Evolutionary conservation across 495 filamentous ascomycete species (phyloP), one percentile per base, ranked within the genome.

Genomic region (Apiosordaria backusii): DNA sequence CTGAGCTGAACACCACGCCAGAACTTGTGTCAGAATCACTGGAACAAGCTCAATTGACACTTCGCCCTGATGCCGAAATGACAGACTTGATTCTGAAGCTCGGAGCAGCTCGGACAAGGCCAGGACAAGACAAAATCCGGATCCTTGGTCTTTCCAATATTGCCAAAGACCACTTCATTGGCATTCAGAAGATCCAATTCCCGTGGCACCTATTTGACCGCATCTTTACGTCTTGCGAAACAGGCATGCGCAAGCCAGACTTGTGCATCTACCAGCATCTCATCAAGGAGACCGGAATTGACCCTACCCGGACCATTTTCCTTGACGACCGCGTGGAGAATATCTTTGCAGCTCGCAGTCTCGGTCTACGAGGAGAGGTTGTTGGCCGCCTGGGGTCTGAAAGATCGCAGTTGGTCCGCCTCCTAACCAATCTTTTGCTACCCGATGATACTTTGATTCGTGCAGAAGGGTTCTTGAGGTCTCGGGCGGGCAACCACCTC

Each of bases 181-280:
- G 61, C 4, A 64, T 71, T 2, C 55, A 27, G 22, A 45, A 35
- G 25, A 40, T 21, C 18, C 27, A 57, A 15, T 52, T 75, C 2
- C 72, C 71, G 4, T 75, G 72, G 72, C 24, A 63, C 4, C 50
- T 70, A 0, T 75, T 75, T 50, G 57, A 68, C 23, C 57, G 24
- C 0, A 50, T 67, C 19, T 73, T 75, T 40, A 53, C 54, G 10
- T 75, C 72, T 0, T 61, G 57, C 0, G 21, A 18, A 6, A 65
- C 64, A 4, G 72, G 72, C 15, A 73, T 71, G 72, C 63, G 71
- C 45, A 75, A 75, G 50, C 72, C 72, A 19, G 69, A 73, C 35
- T 29, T 73, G 27, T 68, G 71, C n/a, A 71, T 70, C 62, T 75
- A 73, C 50, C 65, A 64, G 27, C 61, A 67, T 53, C 61, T 70